A percentile compares a stretch with the other conserved stretches of the same genome.
These are phyloP conservation scores for Penicillium maclennaniae DNA, from an alignment of 495 filamentous ascomycete genomes.

Conservation along the genomic window DNA sequence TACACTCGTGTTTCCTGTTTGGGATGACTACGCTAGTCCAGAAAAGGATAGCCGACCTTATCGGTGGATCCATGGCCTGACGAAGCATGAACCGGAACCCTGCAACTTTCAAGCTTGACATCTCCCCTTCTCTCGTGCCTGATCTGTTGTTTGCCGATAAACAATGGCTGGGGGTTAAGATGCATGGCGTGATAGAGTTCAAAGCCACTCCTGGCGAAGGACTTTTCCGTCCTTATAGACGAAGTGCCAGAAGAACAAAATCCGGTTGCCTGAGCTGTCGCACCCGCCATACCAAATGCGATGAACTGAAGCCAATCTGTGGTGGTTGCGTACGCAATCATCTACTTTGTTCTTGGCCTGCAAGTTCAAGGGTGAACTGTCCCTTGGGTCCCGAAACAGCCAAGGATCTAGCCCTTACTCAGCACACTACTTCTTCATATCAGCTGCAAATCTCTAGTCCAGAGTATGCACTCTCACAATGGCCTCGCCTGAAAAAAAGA, in stretches of 20 bases:
- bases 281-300: constrained; percentile 13
- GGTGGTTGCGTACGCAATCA: not conserved
- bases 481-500: not conserved
- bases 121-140: no score
- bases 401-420: not conserved
- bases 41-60: no score
- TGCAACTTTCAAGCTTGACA: no score
- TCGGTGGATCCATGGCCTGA: no score
- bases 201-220: no score
- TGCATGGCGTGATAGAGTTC: no score
- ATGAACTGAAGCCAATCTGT: constrained; percentile 5
- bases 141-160: no score
- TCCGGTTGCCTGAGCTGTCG: constrained; percentile 9
- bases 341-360: not conserved
- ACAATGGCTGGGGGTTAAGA: no score
- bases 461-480: not conserved
- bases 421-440: not conserved
- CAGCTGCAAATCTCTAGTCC: not conserved
- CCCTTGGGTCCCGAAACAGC: not conserved
- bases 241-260: not conserved
- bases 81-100: no score
- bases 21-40: not conserved
- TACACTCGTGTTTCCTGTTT: not conserved
- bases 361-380: no score
- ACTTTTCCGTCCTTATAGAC: no score